Base-by-base conservation (phyloP, 768 basidiomycete genomes). In the Strobilomyces echinocephalus region DNA sequence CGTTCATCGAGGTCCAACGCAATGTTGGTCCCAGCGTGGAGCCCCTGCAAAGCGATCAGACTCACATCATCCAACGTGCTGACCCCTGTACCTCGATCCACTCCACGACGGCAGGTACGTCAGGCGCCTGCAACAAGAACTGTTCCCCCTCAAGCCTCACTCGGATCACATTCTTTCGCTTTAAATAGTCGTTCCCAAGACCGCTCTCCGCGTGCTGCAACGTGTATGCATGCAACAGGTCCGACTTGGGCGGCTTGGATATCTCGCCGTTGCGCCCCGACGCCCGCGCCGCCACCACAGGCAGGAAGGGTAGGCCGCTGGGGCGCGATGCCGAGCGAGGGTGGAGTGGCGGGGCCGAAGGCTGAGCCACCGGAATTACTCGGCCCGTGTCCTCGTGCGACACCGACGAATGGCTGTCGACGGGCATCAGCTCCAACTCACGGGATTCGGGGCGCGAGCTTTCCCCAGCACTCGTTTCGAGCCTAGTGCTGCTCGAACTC, bases 71-170 rank as follows among this genome's bases (percentile, higher is more conserved):
- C 16, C 21, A 12, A 43, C 36, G 28, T 36, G 24, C 35, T 55
- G 59, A 46, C 50, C 35, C 35, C 63, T 75, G 52, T 60, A 92
- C 91, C 84, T 99, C 95, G 56, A 99, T 95, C 93, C 95, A 95
- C 50, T 87, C 83, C 50, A 98, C 91, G 2, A 97, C 95, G 26
- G 84, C 82, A 41, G 83, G 78, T 36, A 93, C 85, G 64, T 89
- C 86, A 46, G 78, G 81, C 3, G 91, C 90, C 72, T 99, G 95
- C 61, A 99, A 63, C 60, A 99, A 74, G 71, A 99, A 99, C 73
- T 99, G 97, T 74, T 98, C 91, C 12, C 95, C 97, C 68, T 97
- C 93, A 58, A 93, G 74, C 53, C 95, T 73, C 28, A 98, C 82
- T 20, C 97, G 79, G 33, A 98, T 93, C 42, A 98, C 95, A 68